Percentiles rank a stretch among this genome's conserved stretches.
Evolutionary conservation across 2,329 filamentous ascomycete species (phyloP).

Genomic region (Pyricularia pennisetigena): DNA sequence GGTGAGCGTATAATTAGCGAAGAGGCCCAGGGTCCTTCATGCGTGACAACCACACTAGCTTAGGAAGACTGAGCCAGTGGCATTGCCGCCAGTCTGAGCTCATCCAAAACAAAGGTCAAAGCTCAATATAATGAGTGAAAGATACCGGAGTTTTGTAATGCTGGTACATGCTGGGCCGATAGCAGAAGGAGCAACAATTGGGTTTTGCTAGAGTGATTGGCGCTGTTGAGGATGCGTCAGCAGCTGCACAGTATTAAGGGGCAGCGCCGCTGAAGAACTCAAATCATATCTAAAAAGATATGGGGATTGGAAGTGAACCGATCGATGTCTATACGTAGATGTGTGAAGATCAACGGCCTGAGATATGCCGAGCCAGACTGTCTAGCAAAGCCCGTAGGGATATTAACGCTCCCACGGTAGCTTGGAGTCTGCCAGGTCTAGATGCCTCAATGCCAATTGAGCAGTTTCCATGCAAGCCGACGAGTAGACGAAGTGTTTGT

Average conservation of each 20-base stretch:
- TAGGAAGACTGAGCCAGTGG: not conserved
- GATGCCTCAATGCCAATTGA: not conserved
- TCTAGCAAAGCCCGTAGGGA: not conserved
- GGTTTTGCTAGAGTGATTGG: not conserved
- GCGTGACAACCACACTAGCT: not conserved
- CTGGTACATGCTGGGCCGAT: not conserved
- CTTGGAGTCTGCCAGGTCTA: not conserved
- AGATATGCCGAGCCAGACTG: not conserved
- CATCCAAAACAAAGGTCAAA: not conserved
- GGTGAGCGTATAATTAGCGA: not conserved
- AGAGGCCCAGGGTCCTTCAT: not conserved
- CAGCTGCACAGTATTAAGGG: not conserved
- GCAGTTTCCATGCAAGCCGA: not conserved
- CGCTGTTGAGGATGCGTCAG: not conserved
- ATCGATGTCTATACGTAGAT: not conserved
- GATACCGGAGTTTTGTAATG: not conserved
- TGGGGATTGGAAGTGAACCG: not conserved
- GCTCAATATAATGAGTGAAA: not conserved
- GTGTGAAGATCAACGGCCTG: not conserved
- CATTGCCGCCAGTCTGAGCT: not conserved
- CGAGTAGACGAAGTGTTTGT: not conserved
- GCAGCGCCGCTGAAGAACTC: not conserved
- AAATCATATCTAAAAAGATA: not conserved
- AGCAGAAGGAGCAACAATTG: not conserved
- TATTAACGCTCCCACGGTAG: not conserved